Evolutionary conservation across 768 basidiomycete species (phyloP).

Genomic region (Phallus indusiatus): DNA sequence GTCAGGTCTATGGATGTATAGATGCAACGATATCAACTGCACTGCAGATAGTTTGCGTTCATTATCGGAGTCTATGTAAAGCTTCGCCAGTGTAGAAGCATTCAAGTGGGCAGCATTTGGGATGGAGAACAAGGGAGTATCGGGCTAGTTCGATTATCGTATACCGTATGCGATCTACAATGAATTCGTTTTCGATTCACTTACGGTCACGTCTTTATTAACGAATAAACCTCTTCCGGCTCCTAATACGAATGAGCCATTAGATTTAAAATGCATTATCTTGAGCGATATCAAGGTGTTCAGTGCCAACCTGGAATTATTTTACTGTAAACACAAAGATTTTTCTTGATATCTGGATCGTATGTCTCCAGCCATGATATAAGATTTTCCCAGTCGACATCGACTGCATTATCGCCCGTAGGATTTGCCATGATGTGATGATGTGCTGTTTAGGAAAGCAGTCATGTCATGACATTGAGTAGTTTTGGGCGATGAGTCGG

Average conservation of each 20-base stretch:
- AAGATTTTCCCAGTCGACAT: slow-evolving; percentile 35
- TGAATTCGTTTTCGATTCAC: slow-evolving; percentile 11
- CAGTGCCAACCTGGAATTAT: slow-evolving; percentile 34
- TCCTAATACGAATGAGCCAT: slow-evolving; percentile 30
- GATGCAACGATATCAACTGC: slow-evolving; percentile 75
- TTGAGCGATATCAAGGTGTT: too few relatives aligned
- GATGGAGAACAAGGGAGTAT: slow-evolving; percentile 51
- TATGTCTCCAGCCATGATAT: slow-evolving; percentile 42
- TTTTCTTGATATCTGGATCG: slow-evolving; percentile 35
- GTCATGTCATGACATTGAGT: too few relatives aligned
- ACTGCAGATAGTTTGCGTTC: slow-evolving; percentile 39
- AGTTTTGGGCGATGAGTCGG: too few relatives aligned
- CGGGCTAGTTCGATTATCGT: neutral
- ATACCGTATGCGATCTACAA: neutral
- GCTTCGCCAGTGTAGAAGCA: slow-evolving; percentile 48
- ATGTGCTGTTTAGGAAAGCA: too few relatives aligned
- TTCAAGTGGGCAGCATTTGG: slow-evolving; percentile 70
- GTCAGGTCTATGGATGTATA: slow-evolving; percentile 56
- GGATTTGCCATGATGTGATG: too few relatives aligned
- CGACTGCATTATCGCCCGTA: neutral
- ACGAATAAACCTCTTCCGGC: slow-evolving; percentile 68
- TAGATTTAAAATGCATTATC: too few relatives aligned
- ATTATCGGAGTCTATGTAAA: slow-evolving; percentile 36
- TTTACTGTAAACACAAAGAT: slow-evolving; percentile 44
- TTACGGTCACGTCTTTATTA: slow-evolving; percentile 30